Evolutionary conservation across 352 stramenopile species (phyloP).

Genomic region (Pythium phragmitis): DNA sequence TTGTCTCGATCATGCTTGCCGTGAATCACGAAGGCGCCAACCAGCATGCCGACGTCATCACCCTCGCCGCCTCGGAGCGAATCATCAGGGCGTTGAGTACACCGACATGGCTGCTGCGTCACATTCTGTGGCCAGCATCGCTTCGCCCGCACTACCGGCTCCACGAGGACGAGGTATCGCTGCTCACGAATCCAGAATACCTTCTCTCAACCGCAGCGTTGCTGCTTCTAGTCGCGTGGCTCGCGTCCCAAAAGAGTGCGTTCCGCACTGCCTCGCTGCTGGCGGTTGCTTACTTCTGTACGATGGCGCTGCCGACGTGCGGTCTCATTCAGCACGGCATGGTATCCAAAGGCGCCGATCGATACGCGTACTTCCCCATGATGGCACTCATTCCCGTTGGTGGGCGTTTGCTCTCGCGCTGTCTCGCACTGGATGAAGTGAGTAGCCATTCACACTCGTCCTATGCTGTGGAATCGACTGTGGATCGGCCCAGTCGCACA

Average conservation of each 20-base stretch:
- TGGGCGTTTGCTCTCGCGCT: slow-evolving; percentile 24
- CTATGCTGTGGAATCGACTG: not conserved
- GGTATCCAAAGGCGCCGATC: slow-evolving; percentile 46
- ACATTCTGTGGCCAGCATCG: slow-evolving; percentile 42
- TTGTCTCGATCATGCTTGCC: slow-evolving; percentile 39
- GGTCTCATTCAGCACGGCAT: slow-evolving; percentile 76
- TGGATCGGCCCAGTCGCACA: not conserved
- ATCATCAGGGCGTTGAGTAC: slow-evolving; percentile 45
- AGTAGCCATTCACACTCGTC: not conserved
- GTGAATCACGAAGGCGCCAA: slow-evolving; percentile 47
- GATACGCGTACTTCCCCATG: slow-evolving; percentile 66
- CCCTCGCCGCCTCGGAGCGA: slow-evolving; percentile 35
- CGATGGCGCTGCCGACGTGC: slow-evolving; percentile 55
- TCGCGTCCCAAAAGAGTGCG: not conserved
- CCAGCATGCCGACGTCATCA: slow-evolving; percentile 41
- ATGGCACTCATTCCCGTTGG: slow-evolving; percentile 44
- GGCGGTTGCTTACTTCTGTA: slow-evolving; percentile 35
- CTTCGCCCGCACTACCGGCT: slow-evolving; percentile 65
- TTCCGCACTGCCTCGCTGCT: slow-evolving; percentile 22
- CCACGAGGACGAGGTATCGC: slow-evolving; percentile 32
- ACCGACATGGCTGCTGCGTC: slow-evolving; percentile 37
- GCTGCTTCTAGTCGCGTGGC: slow-evolving; percentile 11
- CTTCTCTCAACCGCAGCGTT: slow-evolving; percentile 31
- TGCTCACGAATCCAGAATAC: slow-evolving; percentile 34
- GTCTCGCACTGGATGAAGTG: slow-evolving; percentile 6